Evolutionary conservation across 2,329 filamentous ascomycete genomes (phyloP), one percentile per base, ranked within the genome.

Genomic region (Bipolaris victoriae): DNA sequence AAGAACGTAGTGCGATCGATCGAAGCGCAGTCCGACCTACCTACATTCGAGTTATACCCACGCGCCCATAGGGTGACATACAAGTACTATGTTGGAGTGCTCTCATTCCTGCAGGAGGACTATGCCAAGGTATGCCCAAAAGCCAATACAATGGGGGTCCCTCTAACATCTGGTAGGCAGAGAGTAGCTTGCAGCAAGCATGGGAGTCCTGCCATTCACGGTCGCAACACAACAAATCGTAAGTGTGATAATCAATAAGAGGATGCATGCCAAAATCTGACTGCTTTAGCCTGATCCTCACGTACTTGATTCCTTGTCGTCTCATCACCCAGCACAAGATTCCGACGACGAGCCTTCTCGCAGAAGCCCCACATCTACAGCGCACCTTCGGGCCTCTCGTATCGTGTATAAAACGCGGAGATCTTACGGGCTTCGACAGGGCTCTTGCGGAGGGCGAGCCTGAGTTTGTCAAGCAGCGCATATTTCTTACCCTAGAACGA

Each of bases 31-130:
- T 84, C 86, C 43, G 94, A 99, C 68, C 89, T 99, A 80, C 95
- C 95, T 0, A 81, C 85, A 0, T 81, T 97, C 29, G 84, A 89
- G 15, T 81, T 85, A 13, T 99, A 97, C 68, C 94, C 95, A 1
- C 91, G 89, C 71, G 89, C 93, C 3, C 95, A 99, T 71, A 87
- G 92, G 62, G 93, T 97, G 39, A 97, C 94, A 0, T 99, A 97
- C 80, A 94, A 92, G 72, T 99, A 97, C 78, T 98, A 97, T 73
- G 87, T 93, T 64, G 95, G 95, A 10, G 91, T 99, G 5, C 85
- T 99, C n/a, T 85, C 88, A 56, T 99, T 99, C 73, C 78, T 99
- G 5, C 93, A 98, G 61, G 96, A 99, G 74, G 92, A 97, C 71
- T 99, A 99, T 70, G 81, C 84, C 1, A 85, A 90, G 79, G 90